Evolutionary conservation across 1,139 yeast species (phyloP), one percentile per base, ranked within the genome.

Genomic region (Pneumocystis wakefieldiae): DNA sequence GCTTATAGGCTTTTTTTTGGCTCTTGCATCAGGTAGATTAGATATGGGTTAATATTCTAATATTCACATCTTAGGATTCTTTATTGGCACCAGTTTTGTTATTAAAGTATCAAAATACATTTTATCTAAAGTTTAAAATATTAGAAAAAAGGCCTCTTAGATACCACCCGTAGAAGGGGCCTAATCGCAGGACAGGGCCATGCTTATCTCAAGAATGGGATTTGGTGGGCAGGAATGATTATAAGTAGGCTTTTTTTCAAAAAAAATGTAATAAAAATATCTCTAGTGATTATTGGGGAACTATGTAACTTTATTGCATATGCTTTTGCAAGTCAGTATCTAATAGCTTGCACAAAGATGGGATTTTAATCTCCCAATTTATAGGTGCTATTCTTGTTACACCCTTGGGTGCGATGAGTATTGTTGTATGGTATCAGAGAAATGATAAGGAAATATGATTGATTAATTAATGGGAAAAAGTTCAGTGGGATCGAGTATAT

Each of bases 391-490:
- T 65, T 24, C 61, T 66, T 37, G 65, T 66, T 29, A 64, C 67
- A 12, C 65, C 67, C 2, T 66, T 66, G 38, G 67, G 67, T 29
- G 67, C 67, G 14, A 59, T 65, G n/a, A 57, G 67, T n/a, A 67
- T 66, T 24, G 67, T 66, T 6, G 42, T 57, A 10, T 24, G 59
- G 59, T 57, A 32, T 19, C 17, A 7, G 2, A 17, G 19, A 7
- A 4, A 3, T 57, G 17, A 7, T 17, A 17, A 7, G 3, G 53
- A 24, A n/a, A 1, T 17, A 17, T 19, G 36, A n/a, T 37, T 17
- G 5, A 7, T 37, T n/a, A n/a, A n/a, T n/a, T n/a, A n/a, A n/a
- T n/a, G n/a, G 19, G 12, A 28, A 57, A 53, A 35, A 57, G 67
- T 14, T 67, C 67, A 19, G 60, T 66, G 5, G 61, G 63, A 8